These are phyloP conservation scores for Irpex lacteus DNA, from an alignment of 1,284 basidiomycete genomes.

Conservation along the genomic window DNA sequence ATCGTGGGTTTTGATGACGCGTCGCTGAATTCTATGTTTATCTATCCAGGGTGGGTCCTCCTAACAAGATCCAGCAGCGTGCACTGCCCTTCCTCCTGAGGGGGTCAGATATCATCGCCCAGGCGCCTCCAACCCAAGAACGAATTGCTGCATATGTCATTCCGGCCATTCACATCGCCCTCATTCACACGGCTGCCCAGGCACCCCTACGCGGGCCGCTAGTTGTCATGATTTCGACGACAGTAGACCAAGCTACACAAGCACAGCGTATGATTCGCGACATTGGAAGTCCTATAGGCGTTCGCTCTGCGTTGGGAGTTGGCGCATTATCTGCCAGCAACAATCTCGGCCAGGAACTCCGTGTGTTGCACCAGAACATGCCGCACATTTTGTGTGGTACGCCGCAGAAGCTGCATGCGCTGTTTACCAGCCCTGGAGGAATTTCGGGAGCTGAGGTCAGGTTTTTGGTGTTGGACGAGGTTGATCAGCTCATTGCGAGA, in stretches of 20 bases:
- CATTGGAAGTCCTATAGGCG: constrained; percentile 87
- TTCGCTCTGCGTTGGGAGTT: constrained; percentile 84
- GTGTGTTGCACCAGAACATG: constrained; percentile 83
- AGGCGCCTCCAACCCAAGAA: constrained; percentile 97
- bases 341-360: constrained; percentile 75
- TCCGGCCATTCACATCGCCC: constrained; percentile 85
- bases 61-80: constrained; percentile 98
- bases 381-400: constrained; percentile 97
- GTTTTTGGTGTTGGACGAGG: constrained; percentile 94
- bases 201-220: constrained; percentile 74
- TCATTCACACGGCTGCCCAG: constrained; percentile 53
- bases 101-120: constrained; percentile 95
- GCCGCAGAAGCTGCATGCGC: constrained; percentile 91
- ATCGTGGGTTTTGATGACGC: constrained; percentile 1
- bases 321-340: constrained; percentile 64
- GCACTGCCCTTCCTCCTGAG: constrained; percentile 93
- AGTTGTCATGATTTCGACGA: constrained; percentile 93
- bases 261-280: constrained; percentile 97
- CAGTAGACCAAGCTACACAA: constrained; percentile 97
- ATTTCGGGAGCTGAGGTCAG: constrained; percentile 81
- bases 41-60: constrained; percentile 79
- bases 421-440: constrained; percentile 81
- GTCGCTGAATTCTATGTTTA: background rate
- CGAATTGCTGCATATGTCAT: constrained; percentile 97
- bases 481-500: constrained; percentile 95